Base-by-base conservation (phyloP, 495 filamentous ascomycete genomes). In the Parathielavia appendiculata region DNA sequence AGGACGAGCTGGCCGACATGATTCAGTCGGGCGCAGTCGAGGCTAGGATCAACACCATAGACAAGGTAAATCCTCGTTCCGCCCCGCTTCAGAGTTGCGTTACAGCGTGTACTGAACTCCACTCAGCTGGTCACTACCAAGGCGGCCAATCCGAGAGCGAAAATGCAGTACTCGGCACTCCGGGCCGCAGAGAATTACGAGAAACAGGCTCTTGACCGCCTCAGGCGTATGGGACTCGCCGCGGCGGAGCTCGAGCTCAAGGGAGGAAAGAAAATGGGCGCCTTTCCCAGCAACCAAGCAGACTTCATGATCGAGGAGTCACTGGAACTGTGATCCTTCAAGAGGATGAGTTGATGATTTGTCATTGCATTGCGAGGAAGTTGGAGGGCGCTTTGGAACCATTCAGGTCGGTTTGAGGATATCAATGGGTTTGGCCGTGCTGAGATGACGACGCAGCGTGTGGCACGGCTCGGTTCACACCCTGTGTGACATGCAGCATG, bases 11-110 rank as follows among this genome's bases (percentile, higher is more conserved):
- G 20, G 79, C 86, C 32, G 64, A 64, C 2, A 87, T 98, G 78
- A 96, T 98, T 64, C 76, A 84, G 58, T 71, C 73, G 3, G 85
- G 83, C 10, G 76, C 78, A 1, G 73, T 98, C n/a, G 75, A 91
- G 49, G 89, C 89, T 0, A 81, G 91, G 40, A 87, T 98, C 52
- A 89, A 98, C 64, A 81, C 89, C 0, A 86, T 92, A 56, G 88
- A 92, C 62, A 77, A 80, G 59, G 83, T 92, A 69, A 54, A 75
- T 63, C 30, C 26, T 41, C 14, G 22, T 46, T 26, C 10, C n/a
- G 17, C n/a, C n/a, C 23, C n/a, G 30, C 13, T 43, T 43, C 58
- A 46, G n/a, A 46, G 26, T 23, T 35, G 22, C 9, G 20, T 32
- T 23, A 10, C 11, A 56, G 35, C 26, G 6, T 30, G 26, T 54